These are phyloP conservation scores for Naegleria fowleri DNA, from an alignment of 208 protist genomes.

Conservation along the genomic window DNA sequence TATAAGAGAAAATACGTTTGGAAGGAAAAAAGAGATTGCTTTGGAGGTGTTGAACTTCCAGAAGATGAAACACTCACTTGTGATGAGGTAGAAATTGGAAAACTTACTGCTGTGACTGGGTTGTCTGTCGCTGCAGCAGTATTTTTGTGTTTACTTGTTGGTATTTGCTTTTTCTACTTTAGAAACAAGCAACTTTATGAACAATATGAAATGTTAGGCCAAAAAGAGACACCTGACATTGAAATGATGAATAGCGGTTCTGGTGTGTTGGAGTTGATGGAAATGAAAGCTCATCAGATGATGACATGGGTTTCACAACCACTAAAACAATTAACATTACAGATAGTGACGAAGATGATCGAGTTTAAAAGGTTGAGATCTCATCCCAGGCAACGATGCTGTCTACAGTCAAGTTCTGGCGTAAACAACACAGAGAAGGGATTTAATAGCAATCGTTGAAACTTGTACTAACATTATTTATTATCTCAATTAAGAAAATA, in stretches of 20 bases:
- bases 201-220: not conserved
- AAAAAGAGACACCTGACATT: not conserved
- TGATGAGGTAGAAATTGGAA: not conserved
- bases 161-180: not conserved
- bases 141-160: not conserved
- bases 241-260: not conserved
- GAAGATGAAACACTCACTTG: not conserved
- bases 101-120: not conserved
- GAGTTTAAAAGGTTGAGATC: not conserved
- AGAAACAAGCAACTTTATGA: not conserved
- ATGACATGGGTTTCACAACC: not conserved
- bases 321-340: not conserved
- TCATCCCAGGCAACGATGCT: not conserved
- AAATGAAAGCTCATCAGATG: not conserved
- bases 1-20: not conserved
- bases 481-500: not conserved
- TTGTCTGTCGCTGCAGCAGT: not conserved
- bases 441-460: not conserved
- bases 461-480: too few species aligned
- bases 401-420: not conserved
- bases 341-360: not conserved
- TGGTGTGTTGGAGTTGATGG: not conserved
- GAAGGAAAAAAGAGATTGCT: constrained; percentile 19
- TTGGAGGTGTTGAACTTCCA: not conserved
- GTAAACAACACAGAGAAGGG: not conserved